Base-by-base conservation (phyloP, 129 eudicot genomes). In the Flaveria robusta region DNA sequence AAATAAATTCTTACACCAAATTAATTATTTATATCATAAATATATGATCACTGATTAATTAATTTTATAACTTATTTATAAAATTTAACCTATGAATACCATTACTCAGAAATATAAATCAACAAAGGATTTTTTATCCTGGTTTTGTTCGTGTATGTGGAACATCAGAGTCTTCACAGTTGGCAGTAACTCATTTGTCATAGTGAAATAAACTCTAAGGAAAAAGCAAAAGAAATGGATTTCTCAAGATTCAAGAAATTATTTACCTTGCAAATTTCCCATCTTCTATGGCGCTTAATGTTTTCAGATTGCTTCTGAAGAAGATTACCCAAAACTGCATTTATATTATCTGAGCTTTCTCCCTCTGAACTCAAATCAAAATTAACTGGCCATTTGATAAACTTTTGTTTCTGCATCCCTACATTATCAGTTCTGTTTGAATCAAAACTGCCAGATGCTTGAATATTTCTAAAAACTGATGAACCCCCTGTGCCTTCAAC, bases 401-500 rank as follows among this genome's bases (percentile, higher is more conserved):
- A 74, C 79, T 87, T 95, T 79, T 86, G 88, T 70, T 84, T 82
- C 73, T 83, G 87, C 10, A 42, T 42, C 81, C 77, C 91, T 55
- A 81, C 70, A 42, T 83, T 85, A 66, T 91, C 97, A 69, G 70
- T 69, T 83, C 80, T 89, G 78, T 74, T 82, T 46, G 87, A 77
- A 79, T 86, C 92, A 77, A 77, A 81, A 51, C 88, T 82, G 20
- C 84, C 84, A 31, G 91, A 86, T 78, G 97, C 70, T 71, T 79
- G 77, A 59, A 85, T 84, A 65, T 78, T 80, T 67, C 76, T 88
- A 43, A 89, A 90, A 74, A 91, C 91, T 67, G 97, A 84, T 70
- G 97, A 89, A 11, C 96, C 99, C 63, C 96, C 99, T 20, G 99
- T 87, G 68, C 99, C 99, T 91, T 95, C 99, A 83, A 95, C 96